Evolutionary conservation across 345 rosid genomes (phyloP).

Genomic region (Erysimum cheiranthoides): DNA sequence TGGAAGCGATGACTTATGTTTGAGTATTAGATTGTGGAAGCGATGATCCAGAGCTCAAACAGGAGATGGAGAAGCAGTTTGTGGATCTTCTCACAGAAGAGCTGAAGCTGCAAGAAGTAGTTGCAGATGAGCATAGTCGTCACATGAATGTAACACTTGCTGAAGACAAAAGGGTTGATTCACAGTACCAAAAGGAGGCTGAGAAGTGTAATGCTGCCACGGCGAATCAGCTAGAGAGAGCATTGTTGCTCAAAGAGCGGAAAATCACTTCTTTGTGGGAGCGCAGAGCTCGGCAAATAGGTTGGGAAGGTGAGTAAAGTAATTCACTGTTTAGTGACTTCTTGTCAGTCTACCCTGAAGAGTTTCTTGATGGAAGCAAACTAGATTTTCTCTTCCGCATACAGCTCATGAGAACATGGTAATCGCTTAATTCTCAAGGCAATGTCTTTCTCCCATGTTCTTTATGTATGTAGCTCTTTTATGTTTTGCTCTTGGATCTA

Average conservation of each 20-base stretch:
- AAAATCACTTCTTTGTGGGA: slow-evolving; percentile 88
- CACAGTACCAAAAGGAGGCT: slow-evolving; percentile 87
- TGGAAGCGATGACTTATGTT: no score
- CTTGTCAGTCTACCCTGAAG: slow-evolving; percentile 32
- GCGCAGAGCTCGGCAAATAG: slow-evolving; percentile 77
- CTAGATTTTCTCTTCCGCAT: slow-evolving; percentile 37
- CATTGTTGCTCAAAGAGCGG: slow-evolving; percentile 72
- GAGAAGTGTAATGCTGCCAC: slow-evolving; percentile 92
- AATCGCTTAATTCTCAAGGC: slow-evolving; percentile 43
- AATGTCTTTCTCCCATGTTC: slow-evolving; percentile 34
- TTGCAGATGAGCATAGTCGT: slow-evolving; percentile 68
- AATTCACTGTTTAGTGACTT: slow-evolving; percentile 28
- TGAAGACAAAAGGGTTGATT: slow-evolving; percentile 86
- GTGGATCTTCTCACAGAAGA: slow-evolving; percentile 96
- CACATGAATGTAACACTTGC: slow-evolving; percentile 77
- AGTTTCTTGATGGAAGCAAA: slow-evolving; percentile 36
- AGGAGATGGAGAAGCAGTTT: slow-evolving; percentile 92
- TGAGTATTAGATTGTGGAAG: no score
- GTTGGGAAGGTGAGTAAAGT: slow-evolving; percentile 89
- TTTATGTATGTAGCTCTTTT: slow-evolving; percentile 23
- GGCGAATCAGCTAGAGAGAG: slow-evolving; percentile 86
- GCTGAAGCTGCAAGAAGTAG: slow-evolving; percentile 86
- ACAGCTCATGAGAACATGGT: slow-evolving; percentile 39
- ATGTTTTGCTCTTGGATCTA: slow-evolving; percentile 14
- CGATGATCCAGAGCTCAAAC: slow-evolving; percentile 25